phyloP scores from a whole-genome alignment of 164 flowering plant species.

The Protea cynaroides region DNA sequence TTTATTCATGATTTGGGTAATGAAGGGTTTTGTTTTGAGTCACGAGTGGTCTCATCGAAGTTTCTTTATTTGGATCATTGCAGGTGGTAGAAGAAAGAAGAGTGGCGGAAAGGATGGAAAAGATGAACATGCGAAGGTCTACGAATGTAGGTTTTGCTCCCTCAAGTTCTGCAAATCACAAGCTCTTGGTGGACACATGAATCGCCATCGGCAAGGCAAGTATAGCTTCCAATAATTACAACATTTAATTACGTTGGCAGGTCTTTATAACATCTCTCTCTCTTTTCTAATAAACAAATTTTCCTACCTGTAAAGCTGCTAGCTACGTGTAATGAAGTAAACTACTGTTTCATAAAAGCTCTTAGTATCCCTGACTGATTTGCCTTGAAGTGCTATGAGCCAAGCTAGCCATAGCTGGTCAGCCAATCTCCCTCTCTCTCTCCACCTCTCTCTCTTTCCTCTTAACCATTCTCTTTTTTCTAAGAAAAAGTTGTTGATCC shows the following conservation, averaged over 20 bases:
- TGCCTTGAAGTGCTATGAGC: background rate
- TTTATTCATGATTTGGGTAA: too few relatives aligned
- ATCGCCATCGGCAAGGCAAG: conserved; percentile 99
- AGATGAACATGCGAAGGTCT: conserved; percentile 80
- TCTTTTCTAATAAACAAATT: background rate
- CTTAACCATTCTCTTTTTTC: conserved; percentile 4
- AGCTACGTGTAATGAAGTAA: background rate
- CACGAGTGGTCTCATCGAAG: conserved; percentile 26
- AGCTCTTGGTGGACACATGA: conserved; percentile 99
- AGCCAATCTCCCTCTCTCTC: too few relatives aligned
- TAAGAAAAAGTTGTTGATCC: conserved; percentile 10
- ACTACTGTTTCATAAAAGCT: background rate
- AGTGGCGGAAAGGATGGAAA: conserved; percentile 52
- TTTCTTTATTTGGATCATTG: conserved; percentile 31
- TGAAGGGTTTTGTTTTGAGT: background rate
- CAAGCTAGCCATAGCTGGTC: too few relatives aligned
- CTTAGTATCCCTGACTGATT: background rate
- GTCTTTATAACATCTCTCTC: background rate
- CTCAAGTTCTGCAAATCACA: conserved; percentile 99
- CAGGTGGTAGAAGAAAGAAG: conserved; percentile 63
- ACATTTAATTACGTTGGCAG: background rate
- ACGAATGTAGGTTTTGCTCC: conserved; percentile 97
- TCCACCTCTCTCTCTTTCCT: background rate
- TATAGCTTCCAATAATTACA: too few relatives aligned
- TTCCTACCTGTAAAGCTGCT: background rate